phyloP scores from a whole-genome alignment of 495 filamentous ascomycete species.

The Letharia lupina region DNA sequence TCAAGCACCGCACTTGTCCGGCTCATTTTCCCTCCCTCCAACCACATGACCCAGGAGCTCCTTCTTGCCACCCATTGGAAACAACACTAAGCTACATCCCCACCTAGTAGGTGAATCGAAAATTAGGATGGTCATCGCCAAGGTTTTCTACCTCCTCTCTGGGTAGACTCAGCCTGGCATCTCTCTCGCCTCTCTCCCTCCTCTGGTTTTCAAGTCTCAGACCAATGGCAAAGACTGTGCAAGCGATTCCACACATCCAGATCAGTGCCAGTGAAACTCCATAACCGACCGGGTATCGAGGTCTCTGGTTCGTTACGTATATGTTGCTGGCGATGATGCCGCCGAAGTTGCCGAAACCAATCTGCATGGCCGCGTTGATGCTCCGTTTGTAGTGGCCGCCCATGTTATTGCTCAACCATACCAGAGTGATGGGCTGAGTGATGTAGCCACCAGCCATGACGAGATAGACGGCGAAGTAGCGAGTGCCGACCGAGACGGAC shows the following conservation, averaged over 20 bases:
- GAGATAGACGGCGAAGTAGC: constrained; percentile 50
- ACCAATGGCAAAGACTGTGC: constrained; percentile 35
- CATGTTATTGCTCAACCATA: constrained; percentile 52
- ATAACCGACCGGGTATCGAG: constrained; percentile 43
- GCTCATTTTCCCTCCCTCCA: background rate
- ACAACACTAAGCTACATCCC: background rate
- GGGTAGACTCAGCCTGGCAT: constrained; percentile 38
- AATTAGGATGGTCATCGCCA: constrained; percentile 52
- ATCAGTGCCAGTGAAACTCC: constrained; percentile 41
- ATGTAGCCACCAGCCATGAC: constrained; percentile 45
- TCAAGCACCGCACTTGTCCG: background rate
- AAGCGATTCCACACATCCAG: constrained; percentile 41
- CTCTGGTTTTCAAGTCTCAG: constrained; percentile 46
- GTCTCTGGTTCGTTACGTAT: constrained; percentile 38
- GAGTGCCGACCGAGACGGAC: constrained; percentile 31
- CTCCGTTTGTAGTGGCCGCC: constrained; percentile 56
- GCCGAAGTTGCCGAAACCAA: constrained; percentile 48
- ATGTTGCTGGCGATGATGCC: constrained; percentile 50
- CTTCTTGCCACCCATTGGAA: background rate
- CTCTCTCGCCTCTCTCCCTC: constrained; percentile 45
- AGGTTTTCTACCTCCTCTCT: constrained; percentile 45
- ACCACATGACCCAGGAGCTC: background rate
- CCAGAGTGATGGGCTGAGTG: constrained; percentile 42
- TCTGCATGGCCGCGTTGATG: constrained; percentile 46
- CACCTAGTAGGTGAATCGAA: constrained; percentile 34